Base-by-base conservation (phyloP, 2,329 filamentous ascomycete species). In the Xylariomycetidae sp. region DNA sequence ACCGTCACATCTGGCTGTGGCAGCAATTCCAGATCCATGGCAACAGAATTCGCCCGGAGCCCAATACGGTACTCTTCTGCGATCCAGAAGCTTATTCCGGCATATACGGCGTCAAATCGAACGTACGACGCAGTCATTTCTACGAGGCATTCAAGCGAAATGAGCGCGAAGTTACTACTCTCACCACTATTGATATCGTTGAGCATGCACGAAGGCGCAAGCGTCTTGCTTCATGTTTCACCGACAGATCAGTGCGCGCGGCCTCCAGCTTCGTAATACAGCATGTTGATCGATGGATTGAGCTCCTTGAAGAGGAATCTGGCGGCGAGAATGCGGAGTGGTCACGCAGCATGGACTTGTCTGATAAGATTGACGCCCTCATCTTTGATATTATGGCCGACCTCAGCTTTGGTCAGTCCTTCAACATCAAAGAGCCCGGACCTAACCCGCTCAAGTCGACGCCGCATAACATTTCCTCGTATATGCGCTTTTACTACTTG, bases 341-440 rank as follows among this genome's bases (percentile, higher is more conserved):
- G 47, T 42, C 43, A n/a, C 19, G 32, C 2, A 19, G 44, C 6
- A 18, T 44, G 6, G 44, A 51, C 18, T 29, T 49, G 12, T 9
- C 28, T 2, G 25, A 39, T 6, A 29, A 23, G 10, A 7, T 47
- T 2, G 34, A 42, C 10, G 6, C 9, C 9, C 35, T 49, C 7
- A 19, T 32, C 4, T 48, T 49, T 16, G 46, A 49, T 13, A 40
- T 49, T 13, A 43, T 50, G 40, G 43, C 38, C 3, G 47, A 48
- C n/a, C 39, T 53, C 2, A 26, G 35, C 23, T 53, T 53, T 29
- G 49, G 49, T 2, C 37, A 28, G 15, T 50, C 47, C 2, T 50
- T 53, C 31, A 32, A 50, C 25, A 38, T 46, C 17, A 50, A 53
- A 24, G 47, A 53, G 24, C 48, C 50, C 3, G 45, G 37, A 6